Evolutionary conservation across 2,329 filamentous ascomycete species (phyloP), one percentile per base, ranked within the genome.

Genomic region (Leptosphaerulina australis): DNA sequence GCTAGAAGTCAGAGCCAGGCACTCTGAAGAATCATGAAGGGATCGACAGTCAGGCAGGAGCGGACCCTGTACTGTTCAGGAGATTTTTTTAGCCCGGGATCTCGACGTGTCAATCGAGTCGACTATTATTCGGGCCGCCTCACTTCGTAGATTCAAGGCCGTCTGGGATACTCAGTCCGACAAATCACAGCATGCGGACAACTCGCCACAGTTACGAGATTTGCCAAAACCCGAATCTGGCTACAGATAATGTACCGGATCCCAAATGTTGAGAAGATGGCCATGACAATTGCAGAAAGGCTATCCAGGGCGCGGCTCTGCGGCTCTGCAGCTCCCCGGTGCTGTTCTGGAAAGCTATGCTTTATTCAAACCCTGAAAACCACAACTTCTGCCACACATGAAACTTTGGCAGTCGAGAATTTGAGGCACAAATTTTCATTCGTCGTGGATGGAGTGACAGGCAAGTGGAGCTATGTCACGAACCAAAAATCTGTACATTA

Each of bases 141-240:
- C 28, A 25, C 22, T 39, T 30, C 18, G 25, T 29, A 24, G 33
- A 45, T 24, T 31, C 30, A 30, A 24, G 35, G 8, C 15, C 14
- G 26, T 3, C 14, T 35, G 25, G 41, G 24, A 5, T 15, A 4
- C 14, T 36, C 6, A 28, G 7, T 12, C 11, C 17, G 28, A 28
- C 58, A 43, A 61, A 58, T 59, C 47, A 59, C 30, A 10, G 9
- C 17, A 18, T 31, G 33, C 50, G 59, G 59, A 62, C 40, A 25
- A 12, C 31, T 60, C 55, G 55, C 59, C 59, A 54, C 33, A 60
- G 55, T 26, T 60, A 49, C 43, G 28, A 37, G 11, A 8, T 18
- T 12, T 17, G 18, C 17, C 22, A 22, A 29, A 30, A 41, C 40
- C n/a, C n/a, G n/a, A n/a, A 11, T 40, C 15, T 14, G 11, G 35